Conservation (phyloP, 2,329 filamentous ascomycete species). For the Phialemonium atrogriseum region DNA sequence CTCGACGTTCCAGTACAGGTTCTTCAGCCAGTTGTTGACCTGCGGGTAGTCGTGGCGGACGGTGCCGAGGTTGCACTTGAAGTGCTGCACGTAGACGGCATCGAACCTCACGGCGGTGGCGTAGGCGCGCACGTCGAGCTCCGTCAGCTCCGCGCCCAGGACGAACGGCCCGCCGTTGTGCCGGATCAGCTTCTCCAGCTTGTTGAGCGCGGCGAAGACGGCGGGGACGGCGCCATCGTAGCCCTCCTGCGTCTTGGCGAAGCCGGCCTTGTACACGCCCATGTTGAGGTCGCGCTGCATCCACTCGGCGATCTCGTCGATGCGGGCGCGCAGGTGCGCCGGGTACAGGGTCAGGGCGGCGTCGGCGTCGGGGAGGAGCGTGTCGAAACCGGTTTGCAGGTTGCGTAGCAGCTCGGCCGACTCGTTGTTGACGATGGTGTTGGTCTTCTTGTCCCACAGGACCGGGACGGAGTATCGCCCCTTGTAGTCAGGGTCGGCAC, state of each 20-base stretch:
- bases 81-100: constrained; percentile 55
- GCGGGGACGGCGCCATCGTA: constrained; percentile 46
- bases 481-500: constrained; percentile 49
- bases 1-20: constrained; percentile 46
- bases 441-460: constrained; percentile 51
- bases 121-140: constrained; percentile 51
- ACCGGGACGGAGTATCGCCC: constrained; percentile 53
- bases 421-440: constrained; percentile 53
- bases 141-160: constrained; percentile 45
- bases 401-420: constrained; percentile 48
- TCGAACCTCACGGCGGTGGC: constrained; percentile 53
- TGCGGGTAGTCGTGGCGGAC: constrained; percentile 53
- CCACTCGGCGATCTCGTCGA: constrained; percentile 45
- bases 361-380: constrained; percentile 29
- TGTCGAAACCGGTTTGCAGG: constrained; percentile 48
- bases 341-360: constrained; percentile 46
- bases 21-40: constrained; percentile 51
- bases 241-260: constrained; percentile 42
- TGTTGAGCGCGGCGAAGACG: constrained; percentile 53
- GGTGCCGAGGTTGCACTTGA: constrained; percentile 56
- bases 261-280: constrained; percentile 56
- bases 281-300: constrained; percentile 47
- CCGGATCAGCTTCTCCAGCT: constrained; percentile 38
- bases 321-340: constrained; percentile 30
- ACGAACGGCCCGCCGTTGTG: constrained; percentile 39